A percentile compares a stretch with the other conserved stretches of the same genome.
Evolutionary conservation across 2,329 filamentous ascomycete genomes (phyloP).

Genomic region (Aspergillus uvarum): DNA sequence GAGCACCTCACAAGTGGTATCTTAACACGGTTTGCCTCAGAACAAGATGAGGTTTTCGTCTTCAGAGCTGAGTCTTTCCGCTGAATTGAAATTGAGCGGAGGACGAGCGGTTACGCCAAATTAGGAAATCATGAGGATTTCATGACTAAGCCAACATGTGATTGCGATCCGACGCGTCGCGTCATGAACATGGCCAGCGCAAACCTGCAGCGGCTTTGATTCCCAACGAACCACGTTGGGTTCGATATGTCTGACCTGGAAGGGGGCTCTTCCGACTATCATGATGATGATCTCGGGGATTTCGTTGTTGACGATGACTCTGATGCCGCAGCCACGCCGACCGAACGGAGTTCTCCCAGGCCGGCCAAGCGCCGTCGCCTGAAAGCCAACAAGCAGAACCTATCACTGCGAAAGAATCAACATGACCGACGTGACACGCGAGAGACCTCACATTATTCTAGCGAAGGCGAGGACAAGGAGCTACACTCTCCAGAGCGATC

Average conservation of each 20-base stretch:
- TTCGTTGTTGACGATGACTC: constrained; percentile 28
- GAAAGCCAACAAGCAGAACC: constrained; percentile 10
- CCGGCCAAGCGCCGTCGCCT: constrained; percentile 39
- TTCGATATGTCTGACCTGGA: constrained; percentile 32
- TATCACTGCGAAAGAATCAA: constrained; percentile 1
- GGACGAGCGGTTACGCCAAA: neutral
- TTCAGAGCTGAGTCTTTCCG: neutral
- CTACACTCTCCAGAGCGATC: constrained; percentile 16
- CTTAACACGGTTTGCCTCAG: no score
- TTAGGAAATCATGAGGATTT: neutral
- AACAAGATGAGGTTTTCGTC: neutral
- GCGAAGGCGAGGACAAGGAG: constrained; percentile 19
- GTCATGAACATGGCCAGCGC: constrained; percentile 7
- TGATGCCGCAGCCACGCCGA: constrained; percentile 10
- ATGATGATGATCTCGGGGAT: constrained; percentile 30
- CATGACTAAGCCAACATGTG: constrained; percentile 12
- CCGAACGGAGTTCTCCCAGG: constrained; percentile 22
- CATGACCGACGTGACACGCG: constrained; percentile 15
- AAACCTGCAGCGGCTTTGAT: neutral
- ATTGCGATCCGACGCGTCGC: constrained; percentile 14
- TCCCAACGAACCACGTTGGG: neutral
- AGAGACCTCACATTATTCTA: constrained; percentile 22
- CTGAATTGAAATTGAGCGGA: neutral
- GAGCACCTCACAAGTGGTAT: neutral
- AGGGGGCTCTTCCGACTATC: constrained; percentile 31